These are phyloP conservation scores for Mycena citricolor DNA, from an alignment of 1,284 basidiomycete genomes.

Conservation along the genomic window DNA sequence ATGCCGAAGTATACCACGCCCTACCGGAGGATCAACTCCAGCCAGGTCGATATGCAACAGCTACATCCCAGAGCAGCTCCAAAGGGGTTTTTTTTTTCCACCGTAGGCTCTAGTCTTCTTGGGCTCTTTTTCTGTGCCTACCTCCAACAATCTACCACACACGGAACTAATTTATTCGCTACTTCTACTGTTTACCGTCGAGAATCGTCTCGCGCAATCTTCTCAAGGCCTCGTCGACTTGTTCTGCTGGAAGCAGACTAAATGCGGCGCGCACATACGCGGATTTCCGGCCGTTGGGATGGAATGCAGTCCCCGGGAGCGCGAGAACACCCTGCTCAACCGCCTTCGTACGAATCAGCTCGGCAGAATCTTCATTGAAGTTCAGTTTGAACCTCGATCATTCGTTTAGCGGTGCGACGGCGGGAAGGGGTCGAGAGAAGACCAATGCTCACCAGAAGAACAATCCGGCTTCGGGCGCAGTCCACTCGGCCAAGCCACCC, in stretches of 20 bases:
- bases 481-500: constrained; percentile 79
- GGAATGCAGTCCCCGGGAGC: constrained; percentile 82
- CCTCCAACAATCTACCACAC: not conserved
- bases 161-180: too few relatives aligned
- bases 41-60: too few relatives aligned
- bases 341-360: constrained; percentile 79
- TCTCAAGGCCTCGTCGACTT: constrained; percentile 74
- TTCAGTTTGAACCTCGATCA: constrained; percentile 15
- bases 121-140: too few relatives aligned
- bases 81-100: too few relatives aligned
- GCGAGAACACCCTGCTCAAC: constrained; percentile 83
- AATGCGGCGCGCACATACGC: constrained; percentile 82
- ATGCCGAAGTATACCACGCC: too few relatives aligned
- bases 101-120: too few relatives aligned
- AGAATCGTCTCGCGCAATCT: constrained; percentile 67
- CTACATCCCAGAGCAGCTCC: too few relatives aligned
- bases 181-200: too few relatives aligned
- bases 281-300: constrained; percentile 67
- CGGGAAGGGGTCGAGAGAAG: constrained; percentile 35
- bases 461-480: constrained; percentile 84
- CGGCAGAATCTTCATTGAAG: constrained; percentile 62
- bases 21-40: too few relatives aligned
- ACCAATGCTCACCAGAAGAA: constrained; percentile 56
- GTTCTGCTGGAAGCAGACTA: constrained; percentile 65
- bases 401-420: constrained; percentile 38